Evolutionary conservation across 306 rosid genomes (phyloP), one percentile per base, ranked within the genome.

Genomic region (Biancaea sappan): DNA sequence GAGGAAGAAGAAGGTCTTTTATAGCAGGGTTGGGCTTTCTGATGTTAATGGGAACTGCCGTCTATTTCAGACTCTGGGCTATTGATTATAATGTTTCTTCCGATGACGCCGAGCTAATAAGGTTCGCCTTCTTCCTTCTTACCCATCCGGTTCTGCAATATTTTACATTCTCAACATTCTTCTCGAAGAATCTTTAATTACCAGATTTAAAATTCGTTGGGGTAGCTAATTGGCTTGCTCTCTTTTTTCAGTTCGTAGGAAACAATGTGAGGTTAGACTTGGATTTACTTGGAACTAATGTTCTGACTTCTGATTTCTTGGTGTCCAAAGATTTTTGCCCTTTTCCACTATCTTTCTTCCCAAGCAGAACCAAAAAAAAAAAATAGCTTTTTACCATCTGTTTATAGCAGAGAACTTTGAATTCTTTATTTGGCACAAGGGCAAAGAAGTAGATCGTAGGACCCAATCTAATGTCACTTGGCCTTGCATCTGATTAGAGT

Each of bases 31-130:
- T 88, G 68, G 79, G 31, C 35, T 73, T 77, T 64, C 79, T 77
- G 11, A 78, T 89, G 85, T 37, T 86, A 8, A 53, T 89, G 28
- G 94, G 94, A 29, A 59, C 76, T 22, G 84, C 83, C 5, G 86
- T 89, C 3, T 83, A 86, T 75, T 67, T 83, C 62, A 76, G 81
- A 74, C 84, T 86, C 21, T 89, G 94, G 91, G 69, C 78, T 35
- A 85, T 86, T 63, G 86, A 86, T 35, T 89, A 86, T 44, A 19
- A 66, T 15, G 62, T 79, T 57, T 82, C 93, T 51, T 73, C 89
- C n/a, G 81, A 73, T n/a, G 91, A 89, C 60, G 13, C 86, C 71
- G 82, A 84, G 24, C 68, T 84, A 75, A 58, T 89, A 6, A 89
- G 94, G 94, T 89, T 72, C 24, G 29, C 60, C 47, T 40, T 22